A percentile compares a stretch with the other conserved stretches of the same genome.
Conservation (phyloP, 2,329 filamentous ascomycete genomes). For the Periconia sp. region DNA sequence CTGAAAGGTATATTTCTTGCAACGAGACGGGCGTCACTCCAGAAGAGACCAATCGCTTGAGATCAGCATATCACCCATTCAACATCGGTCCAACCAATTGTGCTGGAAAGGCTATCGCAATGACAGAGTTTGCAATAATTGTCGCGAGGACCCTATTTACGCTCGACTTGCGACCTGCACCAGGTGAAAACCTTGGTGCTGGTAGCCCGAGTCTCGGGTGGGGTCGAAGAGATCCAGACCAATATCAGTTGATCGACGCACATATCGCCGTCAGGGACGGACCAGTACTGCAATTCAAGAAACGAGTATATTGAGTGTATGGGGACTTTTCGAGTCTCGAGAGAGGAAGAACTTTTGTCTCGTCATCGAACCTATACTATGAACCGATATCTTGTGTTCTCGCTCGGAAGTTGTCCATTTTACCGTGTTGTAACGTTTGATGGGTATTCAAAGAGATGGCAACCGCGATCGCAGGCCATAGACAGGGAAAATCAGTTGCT, state of each 20-base stretch:
- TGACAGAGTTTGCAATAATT: constrained; percentile 19
- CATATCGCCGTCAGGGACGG: constrained; percentile 27
- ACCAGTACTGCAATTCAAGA: constrained; percentile 27
- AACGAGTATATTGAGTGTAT: too few species aligned
- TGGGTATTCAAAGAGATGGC: too few species aligned
- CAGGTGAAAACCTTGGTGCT: constrained; percentile 2
- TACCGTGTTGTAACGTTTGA: too few species aligned
- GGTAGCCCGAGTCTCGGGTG: constrained; percentile 2
- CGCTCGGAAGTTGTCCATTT: too few species aligned
- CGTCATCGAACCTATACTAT: too few species aligned
- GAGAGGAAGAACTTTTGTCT: too few species aligned
- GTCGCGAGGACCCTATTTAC: constrained; percentile 22
- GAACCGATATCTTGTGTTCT: too few species aligned
- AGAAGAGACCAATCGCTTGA: constrained; percentile 11
- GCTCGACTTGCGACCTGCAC: constrained; percentile 14
- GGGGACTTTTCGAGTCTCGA: too few species aligned
- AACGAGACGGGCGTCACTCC: constrained; percentile 8
- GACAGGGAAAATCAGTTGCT: too few species aligned
- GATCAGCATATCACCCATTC: constrained; percentile 20
- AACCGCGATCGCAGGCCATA: too few species aligned
- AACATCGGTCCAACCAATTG: constrained; percentile 26
- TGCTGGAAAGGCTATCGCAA: constrained; percentile 28
- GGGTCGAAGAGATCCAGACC: constrained; percentile 6
- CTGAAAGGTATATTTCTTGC: constrained; percentile 17
- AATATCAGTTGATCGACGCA: constrained; percentile 12